Base-by-base conservation (phyloP, 192 early-diverging fungal genomes). In the Chytriomyces sp. region DNA sequence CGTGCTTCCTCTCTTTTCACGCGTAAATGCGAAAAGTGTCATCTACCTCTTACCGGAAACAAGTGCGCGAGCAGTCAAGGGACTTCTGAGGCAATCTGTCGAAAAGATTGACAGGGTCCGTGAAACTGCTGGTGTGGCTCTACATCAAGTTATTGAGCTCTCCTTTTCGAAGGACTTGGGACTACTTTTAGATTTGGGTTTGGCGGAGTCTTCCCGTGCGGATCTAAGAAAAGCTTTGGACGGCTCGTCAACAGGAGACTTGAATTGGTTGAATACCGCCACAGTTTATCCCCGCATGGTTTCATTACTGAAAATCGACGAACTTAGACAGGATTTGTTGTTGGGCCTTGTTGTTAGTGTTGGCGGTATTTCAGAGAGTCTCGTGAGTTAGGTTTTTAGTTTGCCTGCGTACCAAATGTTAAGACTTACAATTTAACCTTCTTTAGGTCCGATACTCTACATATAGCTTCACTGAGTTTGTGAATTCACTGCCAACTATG, bases 81-180 rank as follows among this genome's bases (percentile, higher is more conserved):
- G n/a, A 8, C 41, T 93, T 36, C 58, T 95, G 40, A 87, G 91
- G 28, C 92, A 95, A 59, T 84, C 88, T 39, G 90, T 95, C 1
- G 96, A 98, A 77, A 94, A 94, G 71, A 98, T 99, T 73, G 96
- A 99, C 79, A 77, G 88, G 49, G 84, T 96, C 4, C 83, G 97
- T 58, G 81, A 80, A 3, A 79, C 79, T 39, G 94, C 95, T 3
- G 93, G 95, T 0, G 62, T 59, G 12, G 79, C 89, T 8, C 73
- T 99, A 40, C 31, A 65, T 14, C 60, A 78, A 19, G 55, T 93
- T 0, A 30, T 93, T 19, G 53, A 57, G 80, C 40, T 74, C 31
- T 59, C 59, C 8, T 64, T 65, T 6, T 22, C 60, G 37, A 39
- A 71, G 10, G 33, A 77, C 52, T 69, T 86, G 2, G 41, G 14